Evolutionary conservation across 306 rosid genomes (phyloP).

Genomic region (Fragaria nilgerrensis): DNA sequence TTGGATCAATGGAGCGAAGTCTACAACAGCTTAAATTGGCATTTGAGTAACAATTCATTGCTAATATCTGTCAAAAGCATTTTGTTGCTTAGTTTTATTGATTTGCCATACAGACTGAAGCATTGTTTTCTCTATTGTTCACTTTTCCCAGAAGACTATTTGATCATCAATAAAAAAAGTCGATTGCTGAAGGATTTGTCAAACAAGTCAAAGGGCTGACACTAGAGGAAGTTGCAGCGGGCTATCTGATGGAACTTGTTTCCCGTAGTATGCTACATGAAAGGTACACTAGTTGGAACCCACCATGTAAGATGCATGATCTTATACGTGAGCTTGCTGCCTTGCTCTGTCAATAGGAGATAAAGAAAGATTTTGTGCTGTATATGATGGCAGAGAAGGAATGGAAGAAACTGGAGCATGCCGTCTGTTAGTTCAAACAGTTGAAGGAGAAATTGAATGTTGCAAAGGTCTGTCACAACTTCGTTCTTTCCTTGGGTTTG

Average conservation of each 20-base stretch:
- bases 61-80: not conserved
- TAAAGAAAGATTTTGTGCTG: constrained; percentile 9
- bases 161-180: not conserved
- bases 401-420: not conserved
- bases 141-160: constrained; percentile 20
- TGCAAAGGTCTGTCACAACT: constrained; percentile 12
- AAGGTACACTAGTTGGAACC: not conserved
- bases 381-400: not conserved
- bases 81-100: constrained; percentile 2
- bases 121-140: constrained; percentile 22
- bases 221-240: constrained; percentile 7
- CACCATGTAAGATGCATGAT: constrained; percentile 26
- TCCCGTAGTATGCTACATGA: constrained; percentile 19
- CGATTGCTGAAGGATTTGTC: constrained; percentile 23
- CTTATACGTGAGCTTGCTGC: constrained; percentile 23
- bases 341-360: constrained; percentile 12
- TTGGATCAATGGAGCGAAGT: constrained; percentile 18
- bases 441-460: not conserved
- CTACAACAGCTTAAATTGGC: not conserved
- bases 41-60: not conserved
- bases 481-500: constrained; percentile 12
- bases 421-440: constrained; percentile 13
- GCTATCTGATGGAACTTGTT: constrained; percentile 14
- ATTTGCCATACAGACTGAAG: constrained; percentile 10
- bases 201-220: not conserved